Percentiles rank a stretch among this genome's conserved stretches.
Conservation (phyloP, 139 green algal species). For the Pycnococcus provasolii region DNA sequence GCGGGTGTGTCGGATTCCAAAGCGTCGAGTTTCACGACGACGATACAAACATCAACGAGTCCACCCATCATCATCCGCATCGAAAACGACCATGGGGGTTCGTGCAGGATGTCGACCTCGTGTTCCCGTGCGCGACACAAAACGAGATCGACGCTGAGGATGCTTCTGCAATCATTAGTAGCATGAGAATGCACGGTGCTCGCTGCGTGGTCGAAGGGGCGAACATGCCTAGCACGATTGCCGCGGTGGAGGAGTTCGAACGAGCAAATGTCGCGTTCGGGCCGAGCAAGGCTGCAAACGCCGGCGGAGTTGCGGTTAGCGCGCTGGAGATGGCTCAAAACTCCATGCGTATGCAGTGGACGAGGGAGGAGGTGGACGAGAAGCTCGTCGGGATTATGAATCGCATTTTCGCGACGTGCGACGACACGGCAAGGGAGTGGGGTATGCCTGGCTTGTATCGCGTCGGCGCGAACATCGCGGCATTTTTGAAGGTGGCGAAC, state of each 20-base stretch:
- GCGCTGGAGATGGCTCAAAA: conserved; percentile 82
- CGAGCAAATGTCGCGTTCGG: conserved; percentile 46
- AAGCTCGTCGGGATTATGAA: conserved; percentile 34
- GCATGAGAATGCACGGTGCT: conserved; percentile 41
- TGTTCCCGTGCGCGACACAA: conserved; percentile 65
- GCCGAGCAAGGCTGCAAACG: conserved; percentile 49
- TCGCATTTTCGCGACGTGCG: conserved; percentile 44
- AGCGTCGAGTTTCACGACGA: too few relatives aligned
- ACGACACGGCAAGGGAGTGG: conserved; percentile 41
- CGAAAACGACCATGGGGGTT: too few relatives aligned
- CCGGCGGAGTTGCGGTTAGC: conserved; percentile 49
- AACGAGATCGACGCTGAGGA: conserved; percentile 48
- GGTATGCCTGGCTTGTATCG: conserved; percentile 28
- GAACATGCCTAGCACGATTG: conserved; percentile 67
- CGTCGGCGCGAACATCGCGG: conserved; percentile 58
- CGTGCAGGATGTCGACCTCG: conserved; percentile 41
- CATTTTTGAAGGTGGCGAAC: conserved; percentile 56
- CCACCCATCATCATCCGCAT: too few relatives aligned
- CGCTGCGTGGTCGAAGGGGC: conserved; percentile 56
- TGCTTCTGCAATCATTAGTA: conserved; percentile 39
- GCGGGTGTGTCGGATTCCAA: too few relatives aligned
- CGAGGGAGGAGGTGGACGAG: conserved; percentile 51
- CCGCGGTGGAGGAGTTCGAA: conserved; percentile 49
- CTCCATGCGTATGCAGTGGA: conserved; percentile 50
- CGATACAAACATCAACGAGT: too few relatives aligned